phyloP scores from a whole-genome alignment of 2,329 filamentous ascomycete species.

The Diplodia intermedia region DNA sequence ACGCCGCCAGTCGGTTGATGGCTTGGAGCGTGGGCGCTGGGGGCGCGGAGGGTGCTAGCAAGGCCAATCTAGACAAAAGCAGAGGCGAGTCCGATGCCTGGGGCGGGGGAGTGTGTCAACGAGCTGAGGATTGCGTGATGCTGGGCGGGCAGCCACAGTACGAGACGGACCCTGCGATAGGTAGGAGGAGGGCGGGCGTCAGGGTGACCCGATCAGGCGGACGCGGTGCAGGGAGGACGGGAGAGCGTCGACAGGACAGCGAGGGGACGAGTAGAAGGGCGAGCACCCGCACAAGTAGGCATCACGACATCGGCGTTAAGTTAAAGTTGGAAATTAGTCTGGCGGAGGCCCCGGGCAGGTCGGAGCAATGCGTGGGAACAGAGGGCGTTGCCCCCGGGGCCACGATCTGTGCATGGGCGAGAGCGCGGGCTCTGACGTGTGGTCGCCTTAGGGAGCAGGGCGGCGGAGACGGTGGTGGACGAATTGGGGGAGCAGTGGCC shows the following conservation, averaged over 20 bases:
- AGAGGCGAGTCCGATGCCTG: conserved; percentile 8
- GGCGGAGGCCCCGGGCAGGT: conserved; percentile 11
- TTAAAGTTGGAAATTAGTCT: conserved; percentile 30
- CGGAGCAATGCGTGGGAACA: neutral
- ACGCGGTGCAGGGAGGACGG: neutral
- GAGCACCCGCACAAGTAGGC: conserved; percentile 8
- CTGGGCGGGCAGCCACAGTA: conserved; percentile 11
- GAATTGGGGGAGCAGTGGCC: conserved; percentile 5
- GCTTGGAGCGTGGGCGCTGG: conserved; percentile 24
- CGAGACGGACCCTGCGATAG: conserved; percentile 16
- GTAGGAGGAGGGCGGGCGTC: conserved; percentile 12
- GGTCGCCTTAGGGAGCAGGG: conserved; percentile 16
- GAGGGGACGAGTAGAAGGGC: neutral
- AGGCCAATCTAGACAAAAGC: conserved; percentile 24
- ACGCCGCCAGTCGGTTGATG: conserved; percentile 19
- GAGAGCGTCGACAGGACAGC: neutral
- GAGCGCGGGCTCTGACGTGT: conserved; percentile 24
- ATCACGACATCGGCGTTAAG: conserved; percentile 29
- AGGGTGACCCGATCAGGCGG: conserved; percentile 24
- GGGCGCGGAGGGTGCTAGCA: neutral
- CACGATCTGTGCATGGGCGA: conserved; percentile 8
- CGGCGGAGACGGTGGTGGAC: conserved; percentile 25
- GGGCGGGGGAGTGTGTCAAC: conserved; percentile 14
- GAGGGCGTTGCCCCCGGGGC: neutral
- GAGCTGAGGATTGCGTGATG: conserved; percentile 29